These are phyloP conservation scores for Vaccinium vitisidaea DNA, from an alignment of 148 eudicot species.

Conservation along the genomic window DNA sequence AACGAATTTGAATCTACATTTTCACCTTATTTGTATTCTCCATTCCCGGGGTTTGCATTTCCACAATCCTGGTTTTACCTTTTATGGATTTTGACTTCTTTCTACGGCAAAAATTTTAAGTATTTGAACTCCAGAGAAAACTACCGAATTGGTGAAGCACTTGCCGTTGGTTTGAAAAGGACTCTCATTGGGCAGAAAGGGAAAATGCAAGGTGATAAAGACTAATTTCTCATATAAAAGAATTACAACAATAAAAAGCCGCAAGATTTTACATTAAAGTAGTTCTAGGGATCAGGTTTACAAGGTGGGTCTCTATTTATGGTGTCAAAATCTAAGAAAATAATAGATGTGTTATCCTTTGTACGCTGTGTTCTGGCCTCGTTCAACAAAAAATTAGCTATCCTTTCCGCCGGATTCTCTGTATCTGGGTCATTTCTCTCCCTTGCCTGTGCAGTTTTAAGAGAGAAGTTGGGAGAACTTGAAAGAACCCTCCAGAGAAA, in stretches of 20 bases:
- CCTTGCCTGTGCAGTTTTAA: constrained; percentile 48
- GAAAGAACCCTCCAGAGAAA: neutral
- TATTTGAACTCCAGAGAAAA: neutral
- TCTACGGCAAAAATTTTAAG: neutral
- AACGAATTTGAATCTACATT: neutral
- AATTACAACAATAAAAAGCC: constrained; percentile 9
- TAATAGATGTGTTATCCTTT: constrained; percentile 92
- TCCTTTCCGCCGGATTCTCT: constrained; percentile 58
- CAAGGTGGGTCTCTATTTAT: constrained; percentile 41
- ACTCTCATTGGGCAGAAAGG: neutral
- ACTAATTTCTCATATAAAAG: neutral
- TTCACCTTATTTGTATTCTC: neutral
- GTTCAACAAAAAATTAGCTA: constrained; percentile 63
- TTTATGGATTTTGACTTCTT: neutral
- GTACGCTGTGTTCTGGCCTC: constrained; percentile 88
- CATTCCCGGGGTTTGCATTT: neutral
- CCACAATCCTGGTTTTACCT: neutral
- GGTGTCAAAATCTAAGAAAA: constrained; percentile 74
- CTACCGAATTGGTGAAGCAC: neutral
- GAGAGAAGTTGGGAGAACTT: neutral
- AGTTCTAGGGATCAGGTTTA: constrained; percentile 49
- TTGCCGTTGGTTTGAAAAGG: neutral
- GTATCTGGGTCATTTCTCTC: constrained; percentile 44
- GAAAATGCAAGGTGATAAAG: neutral
- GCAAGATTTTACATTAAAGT: constrained; percentile 15